Evolutionary conservation across 768 basidiomycete species (phyloP).

Genomic region (Tylopilus rubrobrunneus): DNA sequence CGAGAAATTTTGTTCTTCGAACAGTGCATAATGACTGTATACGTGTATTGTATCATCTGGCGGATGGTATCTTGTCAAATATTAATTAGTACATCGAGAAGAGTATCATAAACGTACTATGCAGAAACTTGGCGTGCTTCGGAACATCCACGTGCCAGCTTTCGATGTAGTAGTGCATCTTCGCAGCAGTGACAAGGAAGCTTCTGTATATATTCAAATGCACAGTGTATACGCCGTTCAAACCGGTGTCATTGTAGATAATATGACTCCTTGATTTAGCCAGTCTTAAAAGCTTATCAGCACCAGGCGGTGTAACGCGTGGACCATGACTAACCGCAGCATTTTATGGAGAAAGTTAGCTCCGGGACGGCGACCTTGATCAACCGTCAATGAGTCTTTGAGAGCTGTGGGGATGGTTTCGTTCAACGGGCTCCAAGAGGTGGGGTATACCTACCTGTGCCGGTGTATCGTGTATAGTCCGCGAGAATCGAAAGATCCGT

Average conservation of each 20-base stretch:
- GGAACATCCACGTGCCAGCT: slow-evolving; percentile 48
- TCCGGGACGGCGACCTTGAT: slow-evolving; percentile 62
- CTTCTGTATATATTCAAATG: slow-evolving; percentile 86
- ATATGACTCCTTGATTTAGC: slow-evolving; percentile 73
- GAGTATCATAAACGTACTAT: slow-evolving; percentile 38
- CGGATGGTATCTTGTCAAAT: slow-evolving; percentile 52
- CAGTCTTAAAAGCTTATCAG: slow-evolving; percentile 41
- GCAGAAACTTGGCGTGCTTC: slow-evolving; percentile 49
- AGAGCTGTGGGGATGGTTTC: slow-evolving; percentile 42
- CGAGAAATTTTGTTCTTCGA: slow-evolving; percentile 38
- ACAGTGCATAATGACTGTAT: slow-evolving; percentile 48
- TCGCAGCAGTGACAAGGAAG: slow-evolving; percentile 78
- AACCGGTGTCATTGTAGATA: slow-evolving; percentile 69
- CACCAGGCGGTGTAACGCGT: neutral
- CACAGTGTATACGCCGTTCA: slow-evolving; percentile 62
- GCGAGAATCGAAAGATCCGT: slow-evolving; percentile 69
- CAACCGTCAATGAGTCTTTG: slow-evolving; percentile 66
- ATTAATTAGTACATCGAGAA: neutral
- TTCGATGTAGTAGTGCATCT: slow-evolving; percentile 78
- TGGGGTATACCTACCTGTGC: slow-evolving; percentile 45
- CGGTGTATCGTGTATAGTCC: slow-evolving; percentile 71
- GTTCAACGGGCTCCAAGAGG: neutral
- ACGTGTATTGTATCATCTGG: slow-evolving; percentile 56
- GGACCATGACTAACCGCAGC: slow-evolving; percentile 54
- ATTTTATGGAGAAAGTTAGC: slow-evolving; percentile 65